Evolutionary conservation across 441 rosid genomes (phyloP).

Genomic region (Daphne laureola): DNA sequence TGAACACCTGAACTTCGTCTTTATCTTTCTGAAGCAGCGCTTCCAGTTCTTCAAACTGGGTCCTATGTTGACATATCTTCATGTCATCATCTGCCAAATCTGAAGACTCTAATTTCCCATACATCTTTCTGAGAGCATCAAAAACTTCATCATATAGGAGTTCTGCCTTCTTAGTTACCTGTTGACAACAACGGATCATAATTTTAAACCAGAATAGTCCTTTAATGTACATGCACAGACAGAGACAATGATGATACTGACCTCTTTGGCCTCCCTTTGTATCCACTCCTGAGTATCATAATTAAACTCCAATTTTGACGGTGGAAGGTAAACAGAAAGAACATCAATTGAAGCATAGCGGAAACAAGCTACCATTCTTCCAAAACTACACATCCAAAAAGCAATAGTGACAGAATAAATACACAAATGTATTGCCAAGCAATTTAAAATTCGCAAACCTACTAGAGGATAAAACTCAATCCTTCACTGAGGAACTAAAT

Average conservation of each 20-base stretch:
- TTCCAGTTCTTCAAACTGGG: slow-evolving; percentile 42
- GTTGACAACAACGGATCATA: slow-evolving; percentile 8
- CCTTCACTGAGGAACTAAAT: too few relatives aligned
- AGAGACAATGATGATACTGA: slow-evolving; percentile 11
- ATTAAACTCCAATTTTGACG: slow-evolving; percentile 53
- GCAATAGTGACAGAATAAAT: slow-evolving; percentile 19
- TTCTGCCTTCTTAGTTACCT: slow-evolving; percentile 46
- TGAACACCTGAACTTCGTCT: slow-evolving; percentile 52
- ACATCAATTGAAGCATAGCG: slow-evolving; percentile 70
- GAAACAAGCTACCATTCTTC: slow-evolving; percentile 75
- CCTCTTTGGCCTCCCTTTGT: slow-evolving; percentile 38
- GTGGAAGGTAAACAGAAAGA: slow-evolving; percentile 62
- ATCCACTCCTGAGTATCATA: slow-evolving; percentile 53
- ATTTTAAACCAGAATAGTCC: slow-evolving; percentile 9
- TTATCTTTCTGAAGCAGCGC: slow-evolving; percentile 45
- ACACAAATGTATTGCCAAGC: neutral
- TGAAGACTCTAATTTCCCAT: slow-evolving; percentile 26
- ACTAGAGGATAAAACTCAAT: too few relatives aligned
- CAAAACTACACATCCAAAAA: slow-evolving; percentile 40
- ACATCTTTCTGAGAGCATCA: slow-evolving; percentile 39
- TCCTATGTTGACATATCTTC: slow-evolving; percentile 26
- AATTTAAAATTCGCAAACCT: slow-evolving; percentile 1
- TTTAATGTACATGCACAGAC: slow-evolving; percentile 7
- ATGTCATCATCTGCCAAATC: slow-evolving; percentile 26
- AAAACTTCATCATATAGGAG: slow-evolving; percentile 47